These are phyloP conservation scores for Leccinum aurantiacum DNA, from an alignment of 768 basidiomycete species.

Conservation along the genomic window DNA sequence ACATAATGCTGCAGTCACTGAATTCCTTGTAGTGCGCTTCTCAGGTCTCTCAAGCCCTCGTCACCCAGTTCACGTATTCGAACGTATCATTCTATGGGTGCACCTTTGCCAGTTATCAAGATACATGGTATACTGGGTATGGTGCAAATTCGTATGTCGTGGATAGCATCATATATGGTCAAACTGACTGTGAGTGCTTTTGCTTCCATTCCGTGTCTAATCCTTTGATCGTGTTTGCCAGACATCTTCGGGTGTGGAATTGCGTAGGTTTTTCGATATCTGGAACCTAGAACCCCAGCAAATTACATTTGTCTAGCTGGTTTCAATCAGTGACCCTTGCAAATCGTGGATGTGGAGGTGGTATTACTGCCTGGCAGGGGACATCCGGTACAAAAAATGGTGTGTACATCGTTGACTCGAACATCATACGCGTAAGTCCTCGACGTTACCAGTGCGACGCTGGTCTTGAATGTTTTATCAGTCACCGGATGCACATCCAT, in stretches of 20 bases:
- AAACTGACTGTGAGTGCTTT: constrained; percentile 55
- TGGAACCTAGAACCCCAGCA: too few relatives aligned
- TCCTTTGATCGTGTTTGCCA: not conserved
- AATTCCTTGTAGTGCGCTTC: constrained; percentile 25
- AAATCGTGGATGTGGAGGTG: constrained; percentile 60
- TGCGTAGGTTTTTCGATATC: not conserved
- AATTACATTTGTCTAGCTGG: constrained; percentile 39
- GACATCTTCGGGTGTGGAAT: not conserved
- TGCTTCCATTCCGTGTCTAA: not conserved
- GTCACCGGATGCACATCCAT: constrained; percentile 59
- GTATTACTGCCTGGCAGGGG: constrained; percentile 64
- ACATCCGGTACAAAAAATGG: constrained; percentile 41
- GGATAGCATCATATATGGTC: constrained; percentile 64
- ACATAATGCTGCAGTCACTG: not conserved
- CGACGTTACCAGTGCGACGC: not conserved
- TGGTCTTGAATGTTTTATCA: constrained; percentile 30
- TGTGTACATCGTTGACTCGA: constrained; percentile 13
- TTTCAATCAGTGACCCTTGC: constrained; percentile 58
- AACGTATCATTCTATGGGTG: constrained; percentile 68
- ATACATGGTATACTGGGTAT: constrained; percentile 60
- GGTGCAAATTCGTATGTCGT: constrained; percentile 60
- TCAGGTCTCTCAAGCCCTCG: constrained; percentile 60
- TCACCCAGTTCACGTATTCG: constrained; percentile 60
- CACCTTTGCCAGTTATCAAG: constrained; percentile 35
- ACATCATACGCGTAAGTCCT: not conserved